phyloP scores from a whole-genome alignment of 2,329 filamentous ascomycete genomes.

The Penicillium digitatum region DNA sequence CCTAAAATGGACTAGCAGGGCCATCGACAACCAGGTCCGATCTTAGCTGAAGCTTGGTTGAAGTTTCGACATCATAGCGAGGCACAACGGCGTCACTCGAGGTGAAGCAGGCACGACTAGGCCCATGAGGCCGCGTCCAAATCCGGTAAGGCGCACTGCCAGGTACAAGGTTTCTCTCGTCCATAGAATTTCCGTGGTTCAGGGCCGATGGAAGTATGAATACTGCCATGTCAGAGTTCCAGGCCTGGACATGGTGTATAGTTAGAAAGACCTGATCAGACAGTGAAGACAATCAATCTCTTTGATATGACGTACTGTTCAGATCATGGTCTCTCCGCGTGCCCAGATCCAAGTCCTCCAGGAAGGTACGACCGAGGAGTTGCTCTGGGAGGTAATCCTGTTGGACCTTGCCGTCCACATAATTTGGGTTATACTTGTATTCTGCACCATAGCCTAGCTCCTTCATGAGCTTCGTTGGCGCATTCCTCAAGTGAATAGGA shows the following conservation, averaged over 20 bases:
- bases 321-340: conserved; percentile 70
- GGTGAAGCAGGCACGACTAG: neutral
- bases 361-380: conserved; percentile 65
- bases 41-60: neutral
- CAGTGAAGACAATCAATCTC: neutral
- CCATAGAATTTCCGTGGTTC: neutral
- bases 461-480: conserved; percentile 87
- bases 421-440: conserved; percentile 97
- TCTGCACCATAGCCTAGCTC: conserved; percentile 84
- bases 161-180: neutral
- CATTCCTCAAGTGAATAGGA: conserved; percentile 84
- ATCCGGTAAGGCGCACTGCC: neutral
- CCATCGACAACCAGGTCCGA: too few species aligned
- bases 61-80: neutral
- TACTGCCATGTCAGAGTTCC: neutral
- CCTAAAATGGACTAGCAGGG: neutral
- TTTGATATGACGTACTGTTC: conserved; percentile 1
- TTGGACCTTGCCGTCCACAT: conserved; percentile 70
- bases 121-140: neutral
- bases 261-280: neutral
- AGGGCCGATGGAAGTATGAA: neutral
- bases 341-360: conserved; percentile 77
- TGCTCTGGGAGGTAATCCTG: conserved; percentile 88
- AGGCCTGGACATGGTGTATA: neutral
- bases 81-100: neutral